A percentile compares a stretch with the other conserved stretches of the same genome.
phyloP scores from a whole-genome alignment of 441 rosid genomes.

The Mallotus japonicus region DNA sequence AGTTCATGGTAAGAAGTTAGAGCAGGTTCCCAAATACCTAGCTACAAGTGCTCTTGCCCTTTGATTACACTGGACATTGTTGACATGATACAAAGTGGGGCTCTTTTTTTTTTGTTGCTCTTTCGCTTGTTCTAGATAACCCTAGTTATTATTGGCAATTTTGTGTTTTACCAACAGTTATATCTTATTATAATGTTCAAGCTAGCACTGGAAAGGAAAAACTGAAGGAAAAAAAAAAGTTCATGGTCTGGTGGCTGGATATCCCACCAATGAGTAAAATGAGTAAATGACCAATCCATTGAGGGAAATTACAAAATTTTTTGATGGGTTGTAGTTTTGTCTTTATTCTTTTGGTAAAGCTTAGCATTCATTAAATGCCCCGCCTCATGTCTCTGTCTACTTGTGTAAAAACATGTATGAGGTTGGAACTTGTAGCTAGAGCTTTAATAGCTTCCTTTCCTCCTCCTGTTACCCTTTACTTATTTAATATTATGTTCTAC shows the following conservation, averaged over 20 bases:
- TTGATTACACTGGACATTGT: background rate
- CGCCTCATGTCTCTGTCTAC: background rate
- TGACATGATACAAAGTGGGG: constrained; percentile 6
- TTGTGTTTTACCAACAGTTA: too few relatives aligned
- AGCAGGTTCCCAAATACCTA: background rate
- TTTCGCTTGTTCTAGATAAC: background rate
- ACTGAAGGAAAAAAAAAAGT: too few relatives aligned
- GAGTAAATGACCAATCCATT: too few relatives aligned
- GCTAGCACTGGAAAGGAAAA: background rate
- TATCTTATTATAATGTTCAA: background rate
- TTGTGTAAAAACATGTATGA: background rate
- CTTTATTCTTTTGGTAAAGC: background rate
- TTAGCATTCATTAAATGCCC: constrained; percentile 5
- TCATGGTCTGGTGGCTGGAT: background rate
- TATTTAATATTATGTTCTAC: constrained; percentile 4
- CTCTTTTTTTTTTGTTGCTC: background rate
- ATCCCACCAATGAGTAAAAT: too few relatives aligned
- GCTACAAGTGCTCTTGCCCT: background rate
- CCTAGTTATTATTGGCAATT: background rate
- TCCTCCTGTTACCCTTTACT: background rate
- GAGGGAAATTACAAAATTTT: background rate
- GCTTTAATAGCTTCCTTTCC: background rate
- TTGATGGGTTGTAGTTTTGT: background rate
- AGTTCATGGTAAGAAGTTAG: background rate
- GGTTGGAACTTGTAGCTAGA: constrained; percentile 38